A percentile compares a stretch with the other conserved stretches of the same genome.
Conservation (phyloP, 2,329 filamentous ascomycete genomes). For the Phaeosphaeriaceae sp. region DNA sequence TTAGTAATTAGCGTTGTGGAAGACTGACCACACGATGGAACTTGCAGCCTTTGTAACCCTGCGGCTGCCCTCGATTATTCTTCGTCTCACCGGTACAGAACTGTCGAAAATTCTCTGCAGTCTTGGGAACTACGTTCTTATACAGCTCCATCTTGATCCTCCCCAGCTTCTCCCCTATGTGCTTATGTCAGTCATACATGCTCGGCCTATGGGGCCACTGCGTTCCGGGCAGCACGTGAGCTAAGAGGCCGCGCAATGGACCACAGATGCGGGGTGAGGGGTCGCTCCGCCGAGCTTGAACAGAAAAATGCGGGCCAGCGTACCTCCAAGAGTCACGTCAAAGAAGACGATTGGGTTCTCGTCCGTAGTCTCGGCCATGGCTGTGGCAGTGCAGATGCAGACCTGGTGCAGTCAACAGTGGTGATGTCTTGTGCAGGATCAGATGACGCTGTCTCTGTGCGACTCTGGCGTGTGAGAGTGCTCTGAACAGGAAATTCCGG, state of each 20-base stretch:
- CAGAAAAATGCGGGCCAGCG: constrained; percentile 29
- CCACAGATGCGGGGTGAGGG: constrained; percentile 17
- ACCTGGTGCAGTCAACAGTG: not conserved
- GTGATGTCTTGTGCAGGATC: constrained; percentile 1
- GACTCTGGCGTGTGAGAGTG: not conserved
- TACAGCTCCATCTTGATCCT: constrained; percentile 70
- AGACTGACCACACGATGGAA: constrained; percentile 86
- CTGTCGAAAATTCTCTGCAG: constrained; percentile 95
- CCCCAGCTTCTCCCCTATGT: constrained; percentile 44
- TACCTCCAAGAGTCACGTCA: constrained; percentile 80
- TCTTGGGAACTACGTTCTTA: constrained; percentile 81
- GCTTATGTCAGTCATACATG: constrained; percentile 28
- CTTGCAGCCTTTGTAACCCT: constrained; percentile 93
- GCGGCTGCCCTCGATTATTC: constrained; percentile 75
- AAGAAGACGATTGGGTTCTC: constrained; percentile 70
- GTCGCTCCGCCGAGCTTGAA: not conserved
- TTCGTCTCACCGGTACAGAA: constrained; percentile 96
- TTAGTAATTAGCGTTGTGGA: not conserved
- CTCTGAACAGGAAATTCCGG: not conserved
- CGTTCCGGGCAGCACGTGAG: constrained; percentile 8
- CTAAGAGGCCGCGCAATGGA: constrained; percentile 7
- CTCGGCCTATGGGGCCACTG: constrained; percentile 1
- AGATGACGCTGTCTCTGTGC: constrained; percentile 28
- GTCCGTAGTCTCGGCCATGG: constrained; percentile 44
- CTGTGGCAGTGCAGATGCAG: constrained; percentile 35